phyloP scores from a whole-genome alignment of 2,329 filamentous ascomycete genomes.

The Fusarium sp. region DNA sequence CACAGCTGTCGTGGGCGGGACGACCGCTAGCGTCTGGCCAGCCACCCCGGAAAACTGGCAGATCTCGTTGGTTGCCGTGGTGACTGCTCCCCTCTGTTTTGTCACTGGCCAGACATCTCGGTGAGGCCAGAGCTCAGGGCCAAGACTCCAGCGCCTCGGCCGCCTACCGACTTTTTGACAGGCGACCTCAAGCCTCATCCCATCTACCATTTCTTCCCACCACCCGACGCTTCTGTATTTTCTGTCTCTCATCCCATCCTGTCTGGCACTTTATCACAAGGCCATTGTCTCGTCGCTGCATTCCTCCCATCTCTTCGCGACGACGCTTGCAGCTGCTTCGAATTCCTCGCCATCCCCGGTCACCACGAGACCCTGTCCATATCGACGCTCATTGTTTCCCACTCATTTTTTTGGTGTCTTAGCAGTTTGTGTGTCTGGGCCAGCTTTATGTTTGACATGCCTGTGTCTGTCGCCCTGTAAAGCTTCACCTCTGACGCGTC shows the following conservation, averaged over 20 bases:
- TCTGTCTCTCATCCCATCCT: constrained; percentile 15
- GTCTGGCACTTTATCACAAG: constrained; percentile 24
- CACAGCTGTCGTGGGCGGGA: constrained; percentile 25
- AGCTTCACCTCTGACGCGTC: constrained; percentile 15
- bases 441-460: constrained; percentile 40
- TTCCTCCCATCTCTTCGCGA: constrained; percentile 2
- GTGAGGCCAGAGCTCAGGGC: constrained; percentile 1
- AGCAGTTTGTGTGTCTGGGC: constrained; percentile 19
- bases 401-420: constrained; percentile 28
- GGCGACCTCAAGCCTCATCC: constrained; percentile 29
- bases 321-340: constrained; percentile 13
- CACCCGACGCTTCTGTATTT: constrained; percentile 26
- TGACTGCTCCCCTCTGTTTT: constrained; percentile 21
- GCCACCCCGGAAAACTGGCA: constrained; percentile 6
- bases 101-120: constrained; percentile 9
- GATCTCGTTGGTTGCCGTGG: constrained; percentile 15
- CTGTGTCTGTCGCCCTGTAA: constrained; percentile 34
- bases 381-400: constrained; percentile 10
- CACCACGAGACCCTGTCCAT: constrained; percentile 10
- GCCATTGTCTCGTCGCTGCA: constrained; percentile 22
- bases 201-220: constrained; percentile 25
- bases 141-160: constrained; percentile 21
- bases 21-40: constrained; percentile 23
- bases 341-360: constrained; percentile 19
- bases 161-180: constrained; percentile 43